A percentile compares a stretch with the other conserved stretches of the same genome.
Evolutionary conservation across 768 basidiomycete species (phyloP).

Genomic region (Symmetrospora coprosmae): DNA sequence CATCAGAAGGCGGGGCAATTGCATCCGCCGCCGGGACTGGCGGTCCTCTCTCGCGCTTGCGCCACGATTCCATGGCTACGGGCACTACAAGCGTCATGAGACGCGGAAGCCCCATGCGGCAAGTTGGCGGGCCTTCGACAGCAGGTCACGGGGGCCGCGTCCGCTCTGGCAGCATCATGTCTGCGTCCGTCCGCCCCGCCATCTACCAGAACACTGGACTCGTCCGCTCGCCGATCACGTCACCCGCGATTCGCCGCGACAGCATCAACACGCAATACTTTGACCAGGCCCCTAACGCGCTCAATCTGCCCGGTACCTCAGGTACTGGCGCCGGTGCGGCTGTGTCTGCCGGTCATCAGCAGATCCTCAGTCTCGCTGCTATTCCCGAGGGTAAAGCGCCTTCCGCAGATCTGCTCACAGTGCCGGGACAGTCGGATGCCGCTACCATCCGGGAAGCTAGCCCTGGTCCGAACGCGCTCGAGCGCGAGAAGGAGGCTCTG

Average conservation of each 20-base stretch:
- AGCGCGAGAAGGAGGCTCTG: slow-evolving; percentile 7
- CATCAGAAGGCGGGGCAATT: too few relatives aligned
- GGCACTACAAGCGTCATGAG: neutral
- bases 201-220: slow-evolving; percentile 21
- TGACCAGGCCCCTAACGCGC: neutral
- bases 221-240: neutral
- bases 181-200: neutral
- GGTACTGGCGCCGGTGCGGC: too few relatives aligned
- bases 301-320: too few relatives aligned
- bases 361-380: neutral
- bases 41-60: neutral
- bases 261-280: neutral
- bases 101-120: slow-evolving; percentile 3
- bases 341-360: too few relatives aligned
- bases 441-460: too few relatives aligned
- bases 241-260: slow-evolving; percentile 1
- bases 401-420: slow-evolving; percentile 2
- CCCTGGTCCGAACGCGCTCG: too few relatives aligned
- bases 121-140: neutral
- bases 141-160: neutral
- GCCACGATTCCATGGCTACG: slow-evolving; percentile 17
- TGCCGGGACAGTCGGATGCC: slow-evolving; percentile 1
- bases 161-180: neutral
- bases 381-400: slow-evolving; percentile 18
- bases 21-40: slow-evolving; percentile 21